A percentile compares a stretch with the other conserved stretches of the same genome.
Evolutionary conservation across 108 stramenopile species (phyloP).

Genomic region (Skeletonema tropicum): DNA sequence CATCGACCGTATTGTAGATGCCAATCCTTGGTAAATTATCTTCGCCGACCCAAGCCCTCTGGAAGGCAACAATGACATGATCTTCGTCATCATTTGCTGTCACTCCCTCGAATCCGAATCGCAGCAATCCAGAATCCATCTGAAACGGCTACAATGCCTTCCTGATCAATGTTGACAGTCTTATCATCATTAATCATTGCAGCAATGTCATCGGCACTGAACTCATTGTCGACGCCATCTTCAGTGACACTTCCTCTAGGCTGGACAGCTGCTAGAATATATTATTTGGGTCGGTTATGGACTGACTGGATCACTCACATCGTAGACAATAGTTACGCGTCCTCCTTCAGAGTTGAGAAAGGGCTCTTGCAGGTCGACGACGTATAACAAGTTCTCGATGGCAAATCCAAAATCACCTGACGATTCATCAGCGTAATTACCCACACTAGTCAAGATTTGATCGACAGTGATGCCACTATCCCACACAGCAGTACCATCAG

Average conservation of each 20-base stretch:
- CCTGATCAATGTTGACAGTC: conserved; percentile 76
- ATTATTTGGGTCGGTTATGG: conserved; percentile 53
- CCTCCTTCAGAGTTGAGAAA: conserved; percentile 71
- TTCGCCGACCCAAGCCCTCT: conserved; percentile 54
- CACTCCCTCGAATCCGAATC: conserved; percentile 79
- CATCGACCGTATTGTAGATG: conserved; percentile 47
- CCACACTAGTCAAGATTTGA: conserved; percentile 42
- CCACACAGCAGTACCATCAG: conserved; percentile 54
- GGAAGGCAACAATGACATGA: conserved; percentile 62
- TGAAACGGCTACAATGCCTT: conserved; percentile 61
- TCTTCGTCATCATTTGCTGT: conserved; percentile 44
- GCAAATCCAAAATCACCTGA: conserved; percentile 75
- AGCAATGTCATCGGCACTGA: conserved; percentile 20
- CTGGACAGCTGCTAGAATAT: conserved; percentile 33
- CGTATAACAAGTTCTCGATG: conserved; percentile 61
- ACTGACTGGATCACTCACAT: conserved; percentile 36
- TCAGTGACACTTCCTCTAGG: background rate
- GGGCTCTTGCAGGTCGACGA: conserved; percentile 29
- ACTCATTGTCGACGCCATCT: background rate
- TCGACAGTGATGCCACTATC: conserved; percentile 53
- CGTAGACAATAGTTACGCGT: conserved; percentile 57
- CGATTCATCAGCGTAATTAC: conserved; percentile 77
- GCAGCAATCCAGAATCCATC: conserved; percentile 61
- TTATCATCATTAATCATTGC: conserved; percentile 58
- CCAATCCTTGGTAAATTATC: conserved; percentile 55